Evolutionary conservation across 139 green algal species (phyloP).

Genomic region (Chlorella sp.): DNA sequence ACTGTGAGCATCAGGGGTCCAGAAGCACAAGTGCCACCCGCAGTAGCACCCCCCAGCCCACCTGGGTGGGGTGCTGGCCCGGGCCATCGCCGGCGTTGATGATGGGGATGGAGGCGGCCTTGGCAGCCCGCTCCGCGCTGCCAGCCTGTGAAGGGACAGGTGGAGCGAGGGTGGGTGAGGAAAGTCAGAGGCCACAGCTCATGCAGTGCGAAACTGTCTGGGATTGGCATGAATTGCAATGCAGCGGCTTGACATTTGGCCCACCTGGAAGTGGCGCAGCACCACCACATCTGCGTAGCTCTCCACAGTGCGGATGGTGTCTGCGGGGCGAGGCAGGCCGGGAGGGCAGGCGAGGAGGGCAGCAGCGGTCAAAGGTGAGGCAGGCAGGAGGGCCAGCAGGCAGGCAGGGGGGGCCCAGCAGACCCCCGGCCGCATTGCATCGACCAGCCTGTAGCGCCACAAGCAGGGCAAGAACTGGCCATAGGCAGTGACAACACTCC

Average conservation of each 20-base stretch:
- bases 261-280: slow-evolving; percentile 90
- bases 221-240: no score
- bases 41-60: background rate
- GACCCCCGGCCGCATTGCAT: no score
- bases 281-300: slow-evolving; percentile 97
- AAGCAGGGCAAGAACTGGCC: no score
- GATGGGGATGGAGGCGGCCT: slow-evolving; percentile 88
- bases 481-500: background rate
- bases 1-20: no score
- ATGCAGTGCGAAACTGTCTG: background rate
- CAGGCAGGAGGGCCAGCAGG: no score
- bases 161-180: no score
- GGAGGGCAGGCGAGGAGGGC: background rate
- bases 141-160: slow-evolving; percentile 57
- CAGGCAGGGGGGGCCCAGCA: no score
- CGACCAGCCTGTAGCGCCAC: no score
- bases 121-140: slow-evolving; percentile 80
- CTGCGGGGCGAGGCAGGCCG: slow-evolving; percentile 63
- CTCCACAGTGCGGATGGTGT: slow-evolving; percentile 98
- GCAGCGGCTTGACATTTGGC: no score
- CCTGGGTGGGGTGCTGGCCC: slow-evolving; percentile 98
- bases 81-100: slow-evolving; percentile 98
- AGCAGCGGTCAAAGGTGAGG: background rate
- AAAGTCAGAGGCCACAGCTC: background rate
- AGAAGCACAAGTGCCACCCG: no score